Percentiles rank a stretch among this genome's conserved stretches.
Evolutionary conservation across 2,329 filamentous ascomycete species (phyloP).

Genomic region (Blumeria hordei): DNA sequence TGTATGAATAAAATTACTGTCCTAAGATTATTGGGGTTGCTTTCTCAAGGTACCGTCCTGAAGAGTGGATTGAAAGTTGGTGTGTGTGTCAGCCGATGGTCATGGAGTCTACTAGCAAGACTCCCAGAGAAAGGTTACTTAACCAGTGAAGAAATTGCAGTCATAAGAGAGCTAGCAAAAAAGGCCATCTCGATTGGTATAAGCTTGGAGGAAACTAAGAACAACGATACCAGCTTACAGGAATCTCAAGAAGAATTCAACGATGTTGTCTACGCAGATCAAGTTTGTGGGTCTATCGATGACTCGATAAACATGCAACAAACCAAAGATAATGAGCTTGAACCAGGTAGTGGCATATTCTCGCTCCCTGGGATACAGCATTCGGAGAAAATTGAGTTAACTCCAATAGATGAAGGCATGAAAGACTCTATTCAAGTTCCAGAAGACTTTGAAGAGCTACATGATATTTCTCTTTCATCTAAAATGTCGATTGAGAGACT

Average conservation of each 20-base stretch:
- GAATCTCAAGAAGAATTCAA: conserved; percentile 24
- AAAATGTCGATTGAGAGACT: background rate
- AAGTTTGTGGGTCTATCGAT: conserved; percentile 4
- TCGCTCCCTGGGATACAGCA: no score
- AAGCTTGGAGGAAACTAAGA: conserved; percentile 14
- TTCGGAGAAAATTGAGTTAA: no score
- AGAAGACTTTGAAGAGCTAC: no score
- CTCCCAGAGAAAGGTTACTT: conserved; percentile 53
- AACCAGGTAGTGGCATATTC: background rate
- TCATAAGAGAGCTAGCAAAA: conserved; percentile 58
- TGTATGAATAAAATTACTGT: conserved; percentile 42
- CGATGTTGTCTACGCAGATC: conserved; percentile 3
- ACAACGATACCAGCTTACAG: conserved; percentile 18
- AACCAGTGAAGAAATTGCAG: conserved; percentile 48
- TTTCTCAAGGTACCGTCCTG: conserved; percentile 35
- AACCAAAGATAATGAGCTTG: background rate
- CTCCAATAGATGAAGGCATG: background rate
- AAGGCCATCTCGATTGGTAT: conserved; percentile 33
- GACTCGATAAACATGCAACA: conserved; percentile 4
- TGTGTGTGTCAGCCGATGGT: conserved; percentile 52
- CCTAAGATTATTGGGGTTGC: conserved; percentile 38
- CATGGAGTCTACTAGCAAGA: conserved; percentile 60
- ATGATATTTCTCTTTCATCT: background rate
- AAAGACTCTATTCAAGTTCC: background rate
- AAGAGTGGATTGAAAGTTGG: conserved; percentile 32